phyloP scores from a whole-genome alignment of 2,329 filamentous ascomycete species.

The Aspergillus novofumigatus region DNA sequence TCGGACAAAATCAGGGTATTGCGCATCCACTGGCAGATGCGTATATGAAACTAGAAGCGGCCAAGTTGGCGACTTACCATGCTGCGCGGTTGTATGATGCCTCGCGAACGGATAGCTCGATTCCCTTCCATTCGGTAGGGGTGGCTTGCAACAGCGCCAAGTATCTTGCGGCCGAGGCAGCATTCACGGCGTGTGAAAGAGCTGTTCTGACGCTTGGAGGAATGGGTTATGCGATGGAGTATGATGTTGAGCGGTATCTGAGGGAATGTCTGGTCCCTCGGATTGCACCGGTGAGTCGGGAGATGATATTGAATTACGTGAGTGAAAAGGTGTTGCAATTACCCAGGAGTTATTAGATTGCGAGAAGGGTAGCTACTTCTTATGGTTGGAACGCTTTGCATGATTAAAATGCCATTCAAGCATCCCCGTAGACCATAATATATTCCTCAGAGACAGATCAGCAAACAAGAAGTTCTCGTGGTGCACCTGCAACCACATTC shows the following conservation, averaged over 20 bases:
- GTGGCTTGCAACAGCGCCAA: conserved; percentile 67
- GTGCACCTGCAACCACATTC: too few relatives aligned
- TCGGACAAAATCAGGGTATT: conserved; percentile 58
- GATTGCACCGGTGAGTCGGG: conserved; percentile 56
- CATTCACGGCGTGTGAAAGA: conserved; percentile 57
- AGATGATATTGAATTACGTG: conserved; percentile 45
- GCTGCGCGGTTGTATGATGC: conserved; percentile 56
- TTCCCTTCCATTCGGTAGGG: conserved; percentile 56
- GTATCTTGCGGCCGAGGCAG: conserved; percentile 59
- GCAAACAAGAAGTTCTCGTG: too few relatives aligned
- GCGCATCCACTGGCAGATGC: conserved; percentile 56
- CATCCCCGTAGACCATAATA: too few relatives aligned
- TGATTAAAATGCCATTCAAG: too few relatives aligned
- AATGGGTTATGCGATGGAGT: conserved; percentile 62
- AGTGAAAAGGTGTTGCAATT: conserved; percentile 42
- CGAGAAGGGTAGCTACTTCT: not conserved
- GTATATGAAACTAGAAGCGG: conserved; percentile 59
- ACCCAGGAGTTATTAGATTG: conserved; percentile 39
- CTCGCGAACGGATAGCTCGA: conserved; percentile 47
- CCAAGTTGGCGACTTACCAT: conserved; percentile 59
- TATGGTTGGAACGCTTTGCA: too few relatives aligned
- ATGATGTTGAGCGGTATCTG: conserved; percentile 59
- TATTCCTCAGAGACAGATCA: too few relatives aligned
- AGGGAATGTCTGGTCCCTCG: conserved; percentile 57
- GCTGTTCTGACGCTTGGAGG: conserved; percentile 56